These are phyloP conservation scores for Lotus japonicus DNA, from an alignment of 306 rosid genomes.

Conservation along the genomic window DNA sequence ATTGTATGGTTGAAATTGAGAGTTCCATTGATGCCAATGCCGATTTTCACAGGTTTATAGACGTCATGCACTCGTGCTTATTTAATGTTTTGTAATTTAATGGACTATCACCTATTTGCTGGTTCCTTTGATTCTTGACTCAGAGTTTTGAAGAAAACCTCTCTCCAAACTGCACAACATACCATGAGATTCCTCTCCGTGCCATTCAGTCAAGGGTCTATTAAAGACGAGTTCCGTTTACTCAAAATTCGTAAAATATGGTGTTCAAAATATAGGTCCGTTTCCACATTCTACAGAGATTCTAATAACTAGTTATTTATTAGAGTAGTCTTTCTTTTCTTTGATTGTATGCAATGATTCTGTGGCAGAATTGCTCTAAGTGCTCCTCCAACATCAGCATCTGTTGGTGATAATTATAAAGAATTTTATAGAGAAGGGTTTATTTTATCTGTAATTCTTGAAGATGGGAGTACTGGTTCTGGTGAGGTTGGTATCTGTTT, in stretches of 20 bases:
- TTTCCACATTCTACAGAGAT: constrained; percentile 5
- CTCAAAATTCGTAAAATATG: constrained; percentile 50
- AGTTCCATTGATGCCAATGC: constrained; percentile 79
- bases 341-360: constrained; percentile 4
- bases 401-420: constrained; percentile 24
- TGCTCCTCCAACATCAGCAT: constrained; percentile 59
- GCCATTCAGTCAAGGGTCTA: constrained; percentile 30
- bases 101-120: constrained; percentile 24
- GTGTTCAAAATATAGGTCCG: constrained; percentile 62
- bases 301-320: not conserved
- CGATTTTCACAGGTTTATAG: constrained; percentile 73
- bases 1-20: constrained; percentile 71
- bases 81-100: constrained; percentile 9
- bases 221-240: constrained; percentile 26
- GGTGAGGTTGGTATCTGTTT: constrained; percentile 75
- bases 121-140: constrained; percentile 8
- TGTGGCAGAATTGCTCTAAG: constrained; percentile 59
- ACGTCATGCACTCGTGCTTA: constrained; percentile 17
- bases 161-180: constrained; percentile 54
- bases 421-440: constrained; percentile 74
- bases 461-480: constrained; percentile 77
- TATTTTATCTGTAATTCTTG: constrained; percentile 69
- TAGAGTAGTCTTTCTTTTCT: not conserved
- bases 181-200: constrained; percentile 34
- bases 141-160: constrained; percentile 54